Percentiles rank a stretch among this genome's conserved stretches.
Evolutionary conservation across 2,329 filamentous ascomycete genomes (phyloP).

Genomic region (Penicillium brevicompactum): DNA sequence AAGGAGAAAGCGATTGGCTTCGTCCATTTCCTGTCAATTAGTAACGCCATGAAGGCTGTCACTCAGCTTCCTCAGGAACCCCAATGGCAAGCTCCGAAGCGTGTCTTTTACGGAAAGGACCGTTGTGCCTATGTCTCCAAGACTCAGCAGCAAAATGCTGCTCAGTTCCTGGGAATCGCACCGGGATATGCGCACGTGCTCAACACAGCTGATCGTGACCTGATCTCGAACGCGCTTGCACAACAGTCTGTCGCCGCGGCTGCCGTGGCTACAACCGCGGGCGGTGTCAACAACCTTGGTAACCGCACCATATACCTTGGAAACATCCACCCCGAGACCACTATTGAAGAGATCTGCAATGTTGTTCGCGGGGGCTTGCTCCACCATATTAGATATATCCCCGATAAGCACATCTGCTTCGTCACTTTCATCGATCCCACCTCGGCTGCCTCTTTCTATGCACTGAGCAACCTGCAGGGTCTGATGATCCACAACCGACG

Average conservation of each 20-base stretch:
- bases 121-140: slow-evolving; percentile 98
- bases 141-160: slow-evolving; percentile 98
- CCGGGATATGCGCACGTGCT: slow-evolving; percentile 95
- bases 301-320: slow-evolving; percentile 97
- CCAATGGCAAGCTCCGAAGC: slow-evolving; percentile 93
- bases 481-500: slow-evolving; percentile 99
- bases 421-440: slow-evolving; percentile 99
- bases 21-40: slow-evolving; percentile 94
- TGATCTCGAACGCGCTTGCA: slow-evolving; percentile 93
- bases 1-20: slow-evolving; percentile 98
- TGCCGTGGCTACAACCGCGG: slow-evolving; percentile 92
- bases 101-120: slow-evolving; percentile 98
- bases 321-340: slow-evolving; percentile 98
- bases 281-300: slow-evolving; percentile 94
- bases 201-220: slow-evolving; percentile 91
- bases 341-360: slow-evolving; percentile 99
- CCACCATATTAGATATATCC: slow-evolving; percentile 98
- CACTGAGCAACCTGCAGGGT: slow-evolving; percentile 93
- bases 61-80: slow-evolving; percentile 92
- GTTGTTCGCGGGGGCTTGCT: slow-evolving; percentile 93
- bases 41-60: slow-evolving; percentile 97
- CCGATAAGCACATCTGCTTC: slow-evolving; percentile 99
- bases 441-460: slow-evolving; percentile 95
- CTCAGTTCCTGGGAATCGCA: slow-evolving; percentile 95
- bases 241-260: slow-evolving; percentile 97